Percentiles rank a stretch among this genome's conserved stretches.
These are phyloP conservation scores for Chlorencoelia australis DNA, from an alignment of 2,329 filamentous ascomycete genomes.

Conservation along the genomic window DNA sequence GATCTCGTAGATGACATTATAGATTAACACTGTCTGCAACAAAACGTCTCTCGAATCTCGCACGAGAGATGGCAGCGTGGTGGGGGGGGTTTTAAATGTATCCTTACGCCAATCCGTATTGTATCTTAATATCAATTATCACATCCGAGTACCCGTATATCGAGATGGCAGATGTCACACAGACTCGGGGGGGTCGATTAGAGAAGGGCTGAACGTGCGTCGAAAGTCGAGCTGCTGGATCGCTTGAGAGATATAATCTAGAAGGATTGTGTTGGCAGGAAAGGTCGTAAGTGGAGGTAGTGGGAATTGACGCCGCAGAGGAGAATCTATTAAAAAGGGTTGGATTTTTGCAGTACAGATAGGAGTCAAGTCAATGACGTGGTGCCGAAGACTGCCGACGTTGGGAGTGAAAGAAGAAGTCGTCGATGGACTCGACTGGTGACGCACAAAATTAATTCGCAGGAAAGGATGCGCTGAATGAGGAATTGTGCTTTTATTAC, in stretches of 20 bases:
- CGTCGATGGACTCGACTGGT: conserved; percentile 22
- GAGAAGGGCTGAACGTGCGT: not conserved
- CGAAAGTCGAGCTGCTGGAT: conserved; percentile 4
- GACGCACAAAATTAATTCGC: conserved; percentile 16
- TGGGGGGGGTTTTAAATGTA: conserved; percentile 17
- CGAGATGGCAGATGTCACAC: not conserved
- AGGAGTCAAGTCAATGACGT: conserved; percentile 18
- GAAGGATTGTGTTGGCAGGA: conserved; percentile 16
- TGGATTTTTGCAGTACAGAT: conserved; percentile 9
- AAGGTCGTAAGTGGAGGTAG: too few relatives aligned
- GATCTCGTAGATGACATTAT: conserved; percentile 89
- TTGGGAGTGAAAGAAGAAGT: conserved; percentile 17
- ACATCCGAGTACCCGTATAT: conserved; percentile 1
- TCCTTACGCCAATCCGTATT: conserved; percentile 8
- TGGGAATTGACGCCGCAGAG: conserved; percentile 2
- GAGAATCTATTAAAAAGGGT: conserved; percentile 20
- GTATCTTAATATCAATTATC: conserved; percentile 9
- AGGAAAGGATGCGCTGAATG: conserved; percentile 2
- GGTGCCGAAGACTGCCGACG: conserved; percentile 3
- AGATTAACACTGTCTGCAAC: conserved; percentile 44
- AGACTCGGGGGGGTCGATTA: not conserved
- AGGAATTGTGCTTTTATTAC: conserved; percentile 8
- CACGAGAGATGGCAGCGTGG: conserved; percentile 21
- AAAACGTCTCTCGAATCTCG: conserved; percentile 21
- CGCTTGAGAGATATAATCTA: conserved; percentile 1